Percentiles rank a stretch among this genome's conserved stretches.
Conservation (phyloP, 768 basidiomycete genomes). For the Strobilomyces dryophilus region DNA sequence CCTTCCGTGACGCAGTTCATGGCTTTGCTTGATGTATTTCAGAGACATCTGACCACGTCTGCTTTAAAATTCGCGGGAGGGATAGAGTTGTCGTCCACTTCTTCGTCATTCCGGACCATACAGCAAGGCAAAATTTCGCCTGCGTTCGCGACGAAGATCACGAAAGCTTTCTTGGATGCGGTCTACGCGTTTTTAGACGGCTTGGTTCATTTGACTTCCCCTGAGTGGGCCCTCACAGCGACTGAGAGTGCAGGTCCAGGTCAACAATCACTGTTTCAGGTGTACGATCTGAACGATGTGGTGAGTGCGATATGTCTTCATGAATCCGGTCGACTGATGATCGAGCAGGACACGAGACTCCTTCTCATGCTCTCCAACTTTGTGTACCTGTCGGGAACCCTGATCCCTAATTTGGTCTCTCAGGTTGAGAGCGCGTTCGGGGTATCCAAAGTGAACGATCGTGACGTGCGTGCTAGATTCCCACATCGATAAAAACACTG, state of each 20-base stretch:
- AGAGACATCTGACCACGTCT: slow-evolving; percentile 68
- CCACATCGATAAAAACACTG: not conserved
- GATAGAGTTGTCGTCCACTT: slow-evolving; percentile 48
- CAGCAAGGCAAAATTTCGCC: slow-evolving; percentile 61
- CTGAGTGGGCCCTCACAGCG: slow-evolving; percentile 46
- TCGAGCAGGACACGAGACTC: slow-evolving; percentile 74
- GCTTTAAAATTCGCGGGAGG: slow-evolving; percentile 83
- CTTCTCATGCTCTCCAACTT: slow-evolving; percentile 90
- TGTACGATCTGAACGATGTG: slow-evolving; percentile 54
- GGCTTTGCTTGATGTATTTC: slow-evolving; percentile 73
- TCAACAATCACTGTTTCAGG: slow-evolving; percentile 25
- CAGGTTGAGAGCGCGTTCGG: slow-evolving; percentile 79
- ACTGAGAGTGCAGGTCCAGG: slow-evolving; percentile 5
- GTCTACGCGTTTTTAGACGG: slow-evolving; percentile 87
- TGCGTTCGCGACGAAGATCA: slow-evolving; percentile 69
- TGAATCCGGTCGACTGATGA: not conserved
- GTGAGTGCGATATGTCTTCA: slow-evolving; percentile 37
- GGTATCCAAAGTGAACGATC: slow-evolving; percentile 66
- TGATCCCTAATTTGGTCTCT: slow-evolving; percentile 76
- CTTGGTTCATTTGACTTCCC: slow-evolving; percentile 71
- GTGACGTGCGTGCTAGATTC: slow-evolving; percentile 44
- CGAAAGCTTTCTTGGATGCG: slow-evolving; percentile 80
- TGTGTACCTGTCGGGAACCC: slow-evolving; percentile 59
- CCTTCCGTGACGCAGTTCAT: slow-evolving; percentile 72
- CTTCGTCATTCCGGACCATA: slow-evolving; percentile 45